Evolutionary conservation across 2,329 filamentous ascomycete species (phyloP).

Genomic region (Dactylonectria macrodidyma): DNA sequence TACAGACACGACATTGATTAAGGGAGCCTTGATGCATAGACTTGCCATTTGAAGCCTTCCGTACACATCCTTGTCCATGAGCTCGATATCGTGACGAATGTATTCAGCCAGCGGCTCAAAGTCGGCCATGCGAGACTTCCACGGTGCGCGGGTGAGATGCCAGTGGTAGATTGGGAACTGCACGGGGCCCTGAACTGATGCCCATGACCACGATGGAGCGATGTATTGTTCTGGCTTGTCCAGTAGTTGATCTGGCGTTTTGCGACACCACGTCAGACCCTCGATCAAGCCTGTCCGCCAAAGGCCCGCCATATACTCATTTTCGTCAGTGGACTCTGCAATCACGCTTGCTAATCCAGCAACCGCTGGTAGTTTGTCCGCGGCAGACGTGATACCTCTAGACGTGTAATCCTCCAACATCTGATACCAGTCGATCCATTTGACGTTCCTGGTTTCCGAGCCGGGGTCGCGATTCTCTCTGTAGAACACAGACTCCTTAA

Average conservation of each 20-base stretch:
- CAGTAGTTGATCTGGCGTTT: slow-evolving; percentile 9
- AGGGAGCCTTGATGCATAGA: neutral
- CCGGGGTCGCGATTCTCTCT: neutral
- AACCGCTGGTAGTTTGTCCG: slow-evolving; percentile 15
- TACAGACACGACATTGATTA: neutral
- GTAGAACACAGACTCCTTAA: slow-evolving; percentile 1
- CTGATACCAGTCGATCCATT: slow-evolving; percentile 19
- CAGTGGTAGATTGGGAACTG: neutral
- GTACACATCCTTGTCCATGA: neutral
- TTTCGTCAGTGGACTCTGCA: neutral
- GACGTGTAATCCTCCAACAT: slow-evolving; percentile 14
- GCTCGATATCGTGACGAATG: neutral
- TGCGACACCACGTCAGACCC: slow-evolving; percentile 18
- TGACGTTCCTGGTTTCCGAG: neutral
- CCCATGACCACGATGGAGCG: slow-evolving; percentile 26
- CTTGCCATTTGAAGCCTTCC: neutral
- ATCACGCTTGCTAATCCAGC: slow-evolving; percentile 17
- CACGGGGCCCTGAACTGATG: slow-evolving; percentile 20
- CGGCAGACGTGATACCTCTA: slow-evolving; percentile 11
- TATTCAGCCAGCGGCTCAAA: neutral
- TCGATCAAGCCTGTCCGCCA: slow-evolving; percentile 16
- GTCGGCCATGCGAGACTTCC: slow-evolving; percentile 1
- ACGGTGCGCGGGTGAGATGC: neutral
- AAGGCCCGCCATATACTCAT: slow-evolving; percentile 14
- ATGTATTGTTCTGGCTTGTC: slow-evolving; percentile 12